Conservation (phyloP, 1,284 basidiomycete species). For the Malassezia brasiliensis region DNA sequence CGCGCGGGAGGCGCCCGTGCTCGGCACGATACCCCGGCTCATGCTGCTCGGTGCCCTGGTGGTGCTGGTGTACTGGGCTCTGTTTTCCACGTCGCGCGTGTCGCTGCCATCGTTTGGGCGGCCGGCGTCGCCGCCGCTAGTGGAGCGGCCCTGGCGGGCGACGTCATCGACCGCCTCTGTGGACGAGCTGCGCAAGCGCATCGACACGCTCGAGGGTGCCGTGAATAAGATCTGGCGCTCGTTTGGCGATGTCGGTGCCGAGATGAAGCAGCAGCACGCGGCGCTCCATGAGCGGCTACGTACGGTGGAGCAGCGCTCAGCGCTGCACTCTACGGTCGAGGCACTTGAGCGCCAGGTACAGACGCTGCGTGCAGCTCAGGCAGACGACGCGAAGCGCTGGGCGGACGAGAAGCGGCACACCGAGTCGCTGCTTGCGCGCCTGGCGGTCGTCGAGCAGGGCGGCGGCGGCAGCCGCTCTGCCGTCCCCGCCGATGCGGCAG, state of each 20-base stretch:
- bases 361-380: slow-evolving; percentile 1
- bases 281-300: neutral
- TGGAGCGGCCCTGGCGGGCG: slow-evolving; percentile 1
- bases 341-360: slow-evolving; percentile 1
- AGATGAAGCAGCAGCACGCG: slow-evolving; percentile 1
- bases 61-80: neutral
- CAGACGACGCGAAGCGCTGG: neutral
- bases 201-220: slow-evolving; percentile 9
- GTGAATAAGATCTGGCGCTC: slow-evolving; percentile 12
- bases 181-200: slow-evolving; percentile 4
- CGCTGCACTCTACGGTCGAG: neutral
- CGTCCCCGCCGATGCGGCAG: neutral
- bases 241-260: neutral
- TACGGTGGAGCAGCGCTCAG: neutral
- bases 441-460: neutral
- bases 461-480: neutral
- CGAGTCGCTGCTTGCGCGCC: slow-evolving; percentile 4
- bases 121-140: neutral
- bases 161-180: neutral
- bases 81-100: neutral
- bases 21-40: neutral
- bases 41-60: neutral
- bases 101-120: neutral
- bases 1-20: neutral
- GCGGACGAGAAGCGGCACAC: slow-evolving; percentile 5